Conservation (phyloP, 768 basidiomycete genomes). For the Gymnopilus dilepis region DNA sequence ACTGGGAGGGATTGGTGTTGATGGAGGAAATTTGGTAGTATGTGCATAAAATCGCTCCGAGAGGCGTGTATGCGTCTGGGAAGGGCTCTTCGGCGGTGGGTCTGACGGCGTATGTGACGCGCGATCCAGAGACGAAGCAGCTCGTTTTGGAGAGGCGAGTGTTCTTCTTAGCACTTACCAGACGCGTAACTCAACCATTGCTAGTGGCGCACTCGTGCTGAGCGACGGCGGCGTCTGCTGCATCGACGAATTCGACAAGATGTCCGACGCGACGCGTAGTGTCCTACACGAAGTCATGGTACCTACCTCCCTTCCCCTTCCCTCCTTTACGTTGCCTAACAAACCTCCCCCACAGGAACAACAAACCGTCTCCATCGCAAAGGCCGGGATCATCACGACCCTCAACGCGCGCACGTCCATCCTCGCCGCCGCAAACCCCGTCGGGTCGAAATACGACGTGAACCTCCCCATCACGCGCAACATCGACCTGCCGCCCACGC, state of each 20-base stretch:
- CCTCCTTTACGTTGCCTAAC: not conserved
- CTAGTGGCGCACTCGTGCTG: constrained; percentile 89
- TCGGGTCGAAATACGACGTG: constrained; percentile 94
- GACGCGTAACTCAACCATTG: not conserved
- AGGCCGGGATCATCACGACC: constrained; percentile 98
- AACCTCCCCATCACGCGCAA: constrained; percentile 92
- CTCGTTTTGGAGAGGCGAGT: constrained; percentile 92
- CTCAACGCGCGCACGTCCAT: constrained; percentile 98
- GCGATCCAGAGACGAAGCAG: constrained; percentile 98
- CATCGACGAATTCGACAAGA: constrained; percentile 99
- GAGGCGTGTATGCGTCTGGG: constrained; percentile 97
- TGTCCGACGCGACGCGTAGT: constrained; percentile 96
- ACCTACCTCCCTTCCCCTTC: constrained; percentile 9
- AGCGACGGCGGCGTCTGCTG: constrained; percentile 98
- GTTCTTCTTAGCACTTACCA: not conserved
- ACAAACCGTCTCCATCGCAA: constrained; percentile 99
- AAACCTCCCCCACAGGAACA: constrained; percentile 70
- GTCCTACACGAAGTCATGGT: constrained; percentile 99
- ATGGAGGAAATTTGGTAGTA: constrained; percentile 81
- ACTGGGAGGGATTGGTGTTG: not conserved
- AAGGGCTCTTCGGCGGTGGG: constrained; percentile 99
- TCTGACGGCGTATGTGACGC: constrained; percentile 96
- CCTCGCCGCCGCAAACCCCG: constrained; percentile 96
- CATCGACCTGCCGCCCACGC: constrained; percentile 95
- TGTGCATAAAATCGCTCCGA: constrained; percentile 97